Evolutionary conservation across 2,329 filamentous ascomycete species (phyloP), one percentile per base, ranked within the genome.

Genomic region (Eutypella sp.): DNA sequence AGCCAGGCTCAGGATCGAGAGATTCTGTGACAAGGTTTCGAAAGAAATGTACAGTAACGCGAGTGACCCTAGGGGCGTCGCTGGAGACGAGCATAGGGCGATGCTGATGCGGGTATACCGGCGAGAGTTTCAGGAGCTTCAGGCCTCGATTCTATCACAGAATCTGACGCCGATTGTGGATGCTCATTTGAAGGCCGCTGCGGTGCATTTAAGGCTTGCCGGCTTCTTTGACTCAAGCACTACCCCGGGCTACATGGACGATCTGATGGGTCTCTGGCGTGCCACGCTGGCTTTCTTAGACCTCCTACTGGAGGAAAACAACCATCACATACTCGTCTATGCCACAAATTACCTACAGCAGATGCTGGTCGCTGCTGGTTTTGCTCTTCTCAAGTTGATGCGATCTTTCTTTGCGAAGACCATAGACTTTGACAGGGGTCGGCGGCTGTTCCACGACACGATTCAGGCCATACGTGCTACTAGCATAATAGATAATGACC

Each of bases 321-420:
- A 76, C 43, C 74, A 78, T 7, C 74, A 75, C 41, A 75, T 85
- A 41, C 69, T 89, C 23, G 76, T 77, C 41, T 84, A 86, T 57
- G 78, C 82, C 22, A 84, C 80, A 52, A 89, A 85, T 61, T 91
- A 91, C 64, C 80, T 92, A 43, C 83, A 89, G 61, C 87, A 92
- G 65, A 91, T 92, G 84, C 80, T 90, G 46, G 81, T 91, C n/a
- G 87, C 87, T 2, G 86, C 84, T 5, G 83, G 84, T 3, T 90
- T 90, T 57, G 83, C 86, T 1, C 70, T 93, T 40, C 74, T 91
- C 50, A 92, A 91, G 58, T 73, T 92, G 46, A 84, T 91, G 67
- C 81, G 84, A 41, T 89, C 87, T 18, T 85, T 84, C 67, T 91
- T 91, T 56, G 76, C 84, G 34, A 78, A 78, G 54, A 81, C 82